Base-by-base conservation (phyloP, 805 yeast species). In the Candida sanyiensis region DNA sequence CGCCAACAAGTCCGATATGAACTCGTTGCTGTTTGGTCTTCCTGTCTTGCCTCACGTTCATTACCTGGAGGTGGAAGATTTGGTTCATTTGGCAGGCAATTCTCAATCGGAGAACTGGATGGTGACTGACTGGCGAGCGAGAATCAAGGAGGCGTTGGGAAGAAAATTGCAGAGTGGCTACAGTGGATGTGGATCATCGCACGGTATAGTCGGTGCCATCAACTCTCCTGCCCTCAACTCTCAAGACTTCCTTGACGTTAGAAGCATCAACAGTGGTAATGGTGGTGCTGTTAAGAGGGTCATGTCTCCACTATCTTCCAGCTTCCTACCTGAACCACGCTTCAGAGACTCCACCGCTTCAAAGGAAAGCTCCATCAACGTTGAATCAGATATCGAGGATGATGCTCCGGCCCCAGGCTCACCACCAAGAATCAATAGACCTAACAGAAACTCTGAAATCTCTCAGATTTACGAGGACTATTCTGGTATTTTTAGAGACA, bases 21-120 rank as follows among this genome's bases (percentile, higher is more conserved):
- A 70, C 15, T 80, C 88, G 13, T 63, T 85, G 53, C 68, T 85
- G 39, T 86, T 85, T 62, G 95, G 84, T 2, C 71, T 86, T 54
- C 96, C 96, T 1, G 80, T 86, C 3, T 69, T 86, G 44, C 95
- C 95, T 0, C 73, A 73, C 40, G 80, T 78, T 28, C 80, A 84
- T 52, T 86, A 84, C 54, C 61, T 86, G 33, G 80, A 77, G 39
- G 71, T 79, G 3, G 72, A 75, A 22, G 93, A 83, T 46, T 50
- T 81, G 24, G 48, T 69, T 21, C 59, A 69, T 44, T 52, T 79
- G 16, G 61, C 66, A 6, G 51, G 59, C 3, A 48, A 47, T 41
- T 51, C 58, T 33, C 54, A 44, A 17, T 56, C 58, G 23, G 58
- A 57, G 32, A 70, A 56, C 45, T 83, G 90, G 90, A 49, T 71